A percentile compares a stretch with the other conserved stretches of the same genome.
These are phyloP conservation scores for Aspergillus ruber DNA, from an alignment of 2,329 filamentous ascomycete genomes.

Conservation along the genomic window DNA sequence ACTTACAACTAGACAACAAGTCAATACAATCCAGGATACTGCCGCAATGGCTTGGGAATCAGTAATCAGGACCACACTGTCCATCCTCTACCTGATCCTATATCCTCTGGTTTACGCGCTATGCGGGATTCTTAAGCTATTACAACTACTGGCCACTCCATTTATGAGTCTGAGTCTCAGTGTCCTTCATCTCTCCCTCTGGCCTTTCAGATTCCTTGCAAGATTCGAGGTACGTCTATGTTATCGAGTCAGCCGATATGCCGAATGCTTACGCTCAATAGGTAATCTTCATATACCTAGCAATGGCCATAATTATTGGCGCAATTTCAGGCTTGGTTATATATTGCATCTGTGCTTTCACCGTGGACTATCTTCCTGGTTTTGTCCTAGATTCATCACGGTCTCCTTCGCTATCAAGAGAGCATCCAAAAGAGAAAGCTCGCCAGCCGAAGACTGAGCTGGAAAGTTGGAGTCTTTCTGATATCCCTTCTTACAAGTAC, in stretches of 20 bases:
- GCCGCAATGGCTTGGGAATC: neutral
- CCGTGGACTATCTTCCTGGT: slow-evolving; percentile 43
- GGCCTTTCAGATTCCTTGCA: slow-evolving; percentile 47
- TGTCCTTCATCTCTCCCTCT: slow-evolving; percentile 34
- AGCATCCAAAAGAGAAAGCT: slow-evolving; percentile 8
- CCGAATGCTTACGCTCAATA: slow-evolving; percentile 17
- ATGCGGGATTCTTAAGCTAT: slow-evolving; percentile 15
- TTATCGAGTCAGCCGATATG: slow-evolving; percentile 10
- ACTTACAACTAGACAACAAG: too few relatives aligned
- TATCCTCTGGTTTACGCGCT: slow-evolving; percentile 4
- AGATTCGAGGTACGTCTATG: slow-evolving; percentile 48
- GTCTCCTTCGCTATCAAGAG: neutral
- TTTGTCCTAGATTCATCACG: slow-evolving; percentile 37
- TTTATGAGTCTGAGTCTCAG: slow-evolving; percentile 44
- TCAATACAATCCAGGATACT: neutral
- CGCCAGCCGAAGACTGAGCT: slow-evolving; percentile 8
- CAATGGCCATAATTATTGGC: slow-evolving; percentile 63
- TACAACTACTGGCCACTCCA: slow-evolving; percentile 40
- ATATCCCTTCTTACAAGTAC: neutral
- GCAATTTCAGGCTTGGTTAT: slow-evolving; percentile 55
- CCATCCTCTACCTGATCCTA: neutral
- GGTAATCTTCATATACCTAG: slow-evolving; percentile 51
- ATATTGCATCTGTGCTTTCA: slow-evolving; percentile 49
- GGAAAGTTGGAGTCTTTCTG: slow-evolving; percentile 7
- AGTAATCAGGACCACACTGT: neutral